phyloP scores from a whole-genome alignment of 257 asterid genomes.

The Salvia splendens region DNA sequence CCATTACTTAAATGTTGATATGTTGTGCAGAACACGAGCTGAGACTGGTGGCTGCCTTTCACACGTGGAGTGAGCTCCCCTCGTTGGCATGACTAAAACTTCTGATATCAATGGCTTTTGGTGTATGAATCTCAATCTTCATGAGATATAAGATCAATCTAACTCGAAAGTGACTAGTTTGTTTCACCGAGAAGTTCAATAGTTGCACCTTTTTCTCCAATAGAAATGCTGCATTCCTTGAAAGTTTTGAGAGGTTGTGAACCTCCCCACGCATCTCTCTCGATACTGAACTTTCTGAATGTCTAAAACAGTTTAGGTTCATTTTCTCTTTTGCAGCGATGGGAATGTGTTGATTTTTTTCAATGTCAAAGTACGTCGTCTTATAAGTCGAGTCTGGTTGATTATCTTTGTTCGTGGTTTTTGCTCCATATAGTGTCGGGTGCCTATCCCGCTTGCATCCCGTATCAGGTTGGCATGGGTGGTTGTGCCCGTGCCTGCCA shows the following conservation, averaged over 20 bases:
- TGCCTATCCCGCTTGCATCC: no score
- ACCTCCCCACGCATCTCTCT: background rate
- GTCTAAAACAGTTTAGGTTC: background rate
- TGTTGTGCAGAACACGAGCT: constrained; percentile 66
- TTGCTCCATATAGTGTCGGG: no score
- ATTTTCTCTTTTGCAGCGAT: no score
- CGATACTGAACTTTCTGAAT: constrained; percentile 4
- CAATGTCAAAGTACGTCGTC: background rate
- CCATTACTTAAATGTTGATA: constrained; percentile 20
- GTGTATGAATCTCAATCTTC: constrained; percentile 22
- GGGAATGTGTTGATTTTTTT: background rate
- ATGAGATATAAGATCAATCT: constrained; percentile 20
- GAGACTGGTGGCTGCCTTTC: constrained; percentile 84
- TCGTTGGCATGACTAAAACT: constrained; percentile 20
- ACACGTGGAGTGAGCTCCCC: constrained; percentile 51
- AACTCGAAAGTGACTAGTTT: constrained; percentile 20
- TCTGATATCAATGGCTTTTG: constrained; percentile 24
- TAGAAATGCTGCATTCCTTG: constrained; percentile 18
- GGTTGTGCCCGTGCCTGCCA: no score
- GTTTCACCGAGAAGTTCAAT: constrained; percentile 14
- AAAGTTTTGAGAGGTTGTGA: background rate
- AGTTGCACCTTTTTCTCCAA: background rate
- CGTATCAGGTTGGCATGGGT: no score
- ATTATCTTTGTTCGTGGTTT: background rate
- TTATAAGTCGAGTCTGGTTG: background rate